Evolutionary conservation across 2,329 filamentous ascomycete genomes (phyloP).

Genomic region (Graphilbum fragrans): DNA sequence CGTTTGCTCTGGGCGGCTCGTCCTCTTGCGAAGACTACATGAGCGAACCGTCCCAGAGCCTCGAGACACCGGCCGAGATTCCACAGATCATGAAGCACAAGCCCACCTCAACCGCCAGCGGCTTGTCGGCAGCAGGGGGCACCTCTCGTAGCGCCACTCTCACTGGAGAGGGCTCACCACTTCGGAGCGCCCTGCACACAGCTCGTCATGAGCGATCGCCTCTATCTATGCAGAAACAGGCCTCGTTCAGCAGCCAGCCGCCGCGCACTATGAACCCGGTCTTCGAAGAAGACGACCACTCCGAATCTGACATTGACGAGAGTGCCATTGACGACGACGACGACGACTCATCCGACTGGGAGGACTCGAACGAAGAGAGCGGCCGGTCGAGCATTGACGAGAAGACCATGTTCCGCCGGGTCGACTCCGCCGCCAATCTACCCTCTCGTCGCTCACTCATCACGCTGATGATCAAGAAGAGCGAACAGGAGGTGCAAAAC

Average conservation of each 20-base stretch:
- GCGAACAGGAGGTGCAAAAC: slow-evolving; percentile 58
- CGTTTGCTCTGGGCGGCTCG: slow-evolving; percentile 65
- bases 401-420: slow-evolving; percentile 72
- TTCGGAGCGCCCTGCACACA: slow-evolving; percentile 40
- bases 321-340: slow-evolving; percentile 76
- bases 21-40: slow-evolving; percentile 76
- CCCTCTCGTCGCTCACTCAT: slow-evolving; percentile 80
- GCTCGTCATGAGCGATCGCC: slow-evolving; percentile 26
- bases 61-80: slow-evolving; percentile 28
- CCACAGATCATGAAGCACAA: slow-evolving; percentile 18
- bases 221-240: slow-evolving; percentile 48
- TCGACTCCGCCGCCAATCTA: slow-evolving; percentile 77
- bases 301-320: slow-evolving; percentile 61
- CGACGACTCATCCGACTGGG: slow-evolving; percentile 51
- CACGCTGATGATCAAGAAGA: slow-evolving; percentile 74
- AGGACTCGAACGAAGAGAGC: slow-evolving; percentile 66
- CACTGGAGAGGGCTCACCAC: slow-evolving; percentile 63
- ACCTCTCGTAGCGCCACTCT: slow-evolving; percentile 26
- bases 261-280: slow-evolving; percentile 49
- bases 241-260: slow-evolving; percentile 68
- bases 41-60: slow-evolving; percentile 35
- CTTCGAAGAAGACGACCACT: slow-evolving; percentile 37
- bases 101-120: background rate
- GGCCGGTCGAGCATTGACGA: slow-evolving; percentile 75
- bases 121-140: background rate